phyloP scores from a whole-genome alignment of 768 basidiomycete genomes.

The Calocybe cyanea region DNA sequence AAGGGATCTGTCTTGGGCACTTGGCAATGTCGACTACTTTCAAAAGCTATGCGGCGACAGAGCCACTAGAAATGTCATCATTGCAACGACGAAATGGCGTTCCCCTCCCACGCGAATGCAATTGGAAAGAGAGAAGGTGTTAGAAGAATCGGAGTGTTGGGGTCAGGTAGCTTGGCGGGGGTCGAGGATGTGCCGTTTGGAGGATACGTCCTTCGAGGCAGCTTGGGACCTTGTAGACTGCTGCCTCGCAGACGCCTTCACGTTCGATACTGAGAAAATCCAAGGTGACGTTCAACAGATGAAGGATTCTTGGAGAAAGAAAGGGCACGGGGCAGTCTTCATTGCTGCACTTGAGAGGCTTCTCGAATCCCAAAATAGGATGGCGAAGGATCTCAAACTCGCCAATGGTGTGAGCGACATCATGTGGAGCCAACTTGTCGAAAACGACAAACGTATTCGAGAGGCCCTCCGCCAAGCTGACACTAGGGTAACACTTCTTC shows the following conservation, averaged over 20 bases:
- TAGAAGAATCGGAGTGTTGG: constrained; percentile 7
- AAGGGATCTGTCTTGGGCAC: constrained; percentile 5
- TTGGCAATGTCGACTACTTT: constrained; percentile 11
- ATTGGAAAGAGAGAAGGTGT: constrained; percentile 4
- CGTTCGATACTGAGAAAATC: constrained; percentile 9
- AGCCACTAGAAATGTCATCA: constrained; percentile 11
- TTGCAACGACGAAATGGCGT: constrained; percentile 15
- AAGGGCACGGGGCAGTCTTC: background rate
- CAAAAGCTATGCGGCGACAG: constrained; percentile 9
- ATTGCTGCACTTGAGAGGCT: constrained; percentile 3
- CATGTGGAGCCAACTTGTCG: constrained; percentile 11
- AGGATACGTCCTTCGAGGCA: constrained; percentile 8
- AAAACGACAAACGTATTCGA: constrained; percentile 12
- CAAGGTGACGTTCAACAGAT: constrained; percentile 3
- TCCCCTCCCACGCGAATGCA: constrained; percentile 5
- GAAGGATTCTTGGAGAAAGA: constrained; percentile 3
- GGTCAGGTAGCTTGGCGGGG: constrained; percentile 12
- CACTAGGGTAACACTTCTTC: constrained; percentile 9
- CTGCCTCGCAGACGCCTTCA: constrained; percentile 9
- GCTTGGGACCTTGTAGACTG: constrained; percentile 13
- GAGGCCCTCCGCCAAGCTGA: constrained; percentile 10
- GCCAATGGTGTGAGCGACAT: constrained; percentile 6
- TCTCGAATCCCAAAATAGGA: constrained; percentile 3
- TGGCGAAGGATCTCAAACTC: constrained; percentile 9
- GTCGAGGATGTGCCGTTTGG: constrained; percentile 13